Percentiles rank a stretch among this genome's conserved stretches.
Evolutionary conservation across 1,284 basidiomycete species (phyloP).

Genomic region (Ustilago lituana): DNA sequence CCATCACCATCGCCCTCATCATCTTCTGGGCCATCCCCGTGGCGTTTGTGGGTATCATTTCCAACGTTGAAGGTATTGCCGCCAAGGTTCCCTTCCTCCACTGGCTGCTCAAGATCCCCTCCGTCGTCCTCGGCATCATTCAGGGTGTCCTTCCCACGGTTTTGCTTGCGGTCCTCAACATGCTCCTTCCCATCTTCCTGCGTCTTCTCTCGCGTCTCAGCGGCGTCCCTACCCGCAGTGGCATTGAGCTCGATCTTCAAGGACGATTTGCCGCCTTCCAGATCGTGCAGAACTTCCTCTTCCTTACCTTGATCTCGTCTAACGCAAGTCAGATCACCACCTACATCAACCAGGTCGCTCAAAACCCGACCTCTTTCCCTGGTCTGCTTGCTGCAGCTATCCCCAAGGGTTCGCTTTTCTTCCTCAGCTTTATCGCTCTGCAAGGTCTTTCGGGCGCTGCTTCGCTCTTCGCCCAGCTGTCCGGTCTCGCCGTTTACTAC

Average conservation of each 20-base stretch:
- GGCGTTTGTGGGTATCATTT: constrained; percentile 83
- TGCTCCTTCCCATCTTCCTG: constrained; percentile 87
- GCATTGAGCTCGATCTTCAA: constrained; percentile 89
- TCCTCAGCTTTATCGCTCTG: constrained; percentile 79
- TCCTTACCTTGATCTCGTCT: constrained; percentile 61
- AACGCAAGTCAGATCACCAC: constrained; percentile 45
- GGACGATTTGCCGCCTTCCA: constrained; percentile 89
- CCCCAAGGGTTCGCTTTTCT: constrained; percentile 88
- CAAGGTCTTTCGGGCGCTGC: constrained; percentile 71
- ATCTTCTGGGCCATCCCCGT: constrained; percentile 72
- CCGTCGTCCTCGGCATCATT: constrained; percentile 78
- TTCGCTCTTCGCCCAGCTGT: constrained; percentile 81
- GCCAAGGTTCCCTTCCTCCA: constrained; percentile 75
- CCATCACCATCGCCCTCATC: constrained; percentile 73
- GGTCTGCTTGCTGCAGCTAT: constrained; percentile 72
- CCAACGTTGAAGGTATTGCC: constrained; percentile 82
- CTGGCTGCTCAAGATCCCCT: constrained; percentile 79
- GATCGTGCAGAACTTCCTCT: constrained; percentile 69
- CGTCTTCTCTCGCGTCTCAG: constrained; percentile 80
- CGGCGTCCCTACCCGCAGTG: constrained; percentile 81
- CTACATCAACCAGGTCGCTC: constrained; percentile 40
- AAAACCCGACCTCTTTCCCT: constrained; percentile 50
- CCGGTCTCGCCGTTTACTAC: constrained; percentile 81
- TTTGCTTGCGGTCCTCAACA: constrained; percentile 85
- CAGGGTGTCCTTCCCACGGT: constrained; percentile 79